Evolutionary conservation across 345 rosid genomes (phyloP).

Genomic region (Eucalyptus coolabah): DNA sequence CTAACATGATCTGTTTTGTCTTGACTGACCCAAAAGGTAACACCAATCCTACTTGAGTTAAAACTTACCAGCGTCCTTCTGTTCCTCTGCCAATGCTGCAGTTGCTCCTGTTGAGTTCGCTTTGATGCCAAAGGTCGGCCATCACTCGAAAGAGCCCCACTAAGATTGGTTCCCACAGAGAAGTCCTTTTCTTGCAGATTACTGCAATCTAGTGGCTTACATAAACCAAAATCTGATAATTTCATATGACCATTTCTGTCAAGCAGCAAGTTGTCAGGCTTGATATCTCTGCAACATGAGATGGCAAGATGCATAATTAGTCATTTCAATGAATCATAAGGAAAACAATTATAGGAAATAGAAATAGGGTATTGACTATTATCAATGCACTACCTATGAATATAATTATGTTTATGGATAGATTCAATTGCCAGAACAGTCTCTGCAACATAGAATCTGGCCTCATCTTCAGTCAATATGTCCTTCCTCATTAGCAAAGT

Average conservation of each 20-base stretch:
- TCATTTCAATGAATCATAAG: not conserved
- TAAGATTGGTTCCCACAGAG: conserved; percentile 39
- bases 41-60: not conserved
- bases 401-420: conserved; percentile 93
- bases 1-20: not conserved
- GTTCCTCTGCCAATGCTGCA: conserved; percentile 93
- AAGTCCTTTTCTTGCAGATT: conserved; percentile 92
- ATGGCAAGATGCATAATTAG: not conserved
- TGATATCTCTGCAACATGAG: conserved; percentile 67
- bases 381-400: conserved; percentile 61
- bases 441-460: conserved; percentile 93
- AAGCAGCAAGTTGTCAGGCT: conserved; percentile 94
- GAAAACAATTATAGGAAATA: not conserved
- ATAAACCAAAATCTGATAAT: conserved; percentile 93
- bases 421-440: conserved; percentile 95
- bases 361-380: not conserved
- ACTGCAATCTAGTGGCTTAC: conserved; percentile 96
- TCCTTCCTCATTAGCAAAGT: conserved; percentile 97
- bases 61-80: conserved; percentile 87
- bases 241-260: conserved; percentile 94
- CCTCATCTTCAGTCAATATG: conserved; percentile 90
- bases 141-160: conserved; percentile 67
- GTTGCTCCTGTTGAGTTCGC: conserved; percentile 86
- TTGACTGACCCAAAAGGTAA: not conserved
- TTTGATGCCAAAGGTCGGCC: conserved; percentile 70